These are phyloP conservation scores for Podosphaera xanthii DNA, from an alignment of 2,329 filamentous ascomycete species.

Conservation along the genomic window DNA sequence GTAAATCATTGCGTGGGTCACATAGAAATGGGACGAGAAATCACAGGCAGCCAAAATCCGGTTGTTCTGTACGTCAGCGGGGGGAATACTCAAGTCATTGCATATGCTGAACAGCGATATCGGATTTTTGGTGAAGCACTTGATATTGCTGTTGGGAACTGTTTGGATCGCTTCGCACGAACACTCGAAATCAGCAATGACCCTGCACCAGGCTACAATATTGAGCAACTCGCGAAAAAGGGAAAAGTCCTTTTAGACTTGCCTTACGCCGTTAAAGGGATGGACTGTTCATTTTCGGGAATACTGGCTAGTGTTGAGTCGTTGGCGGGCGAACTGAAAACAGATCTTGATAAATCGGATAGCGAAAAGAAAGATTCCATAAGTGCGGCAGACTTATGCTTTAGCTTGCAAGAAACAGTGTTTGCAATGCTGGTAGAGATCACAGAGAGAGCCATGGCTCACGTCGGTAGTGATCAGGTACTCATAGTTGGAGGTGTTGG, in stretches of 20 bases:
- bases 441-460: slow-evolving; percentile 93
- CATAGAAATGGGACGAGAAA: slow-evolving; percentile 92
- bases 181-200: slow-evolving; percentile 85
- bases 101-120: slow-evolving; percentile 83
- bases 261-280: slow-evolving; percentile 91
- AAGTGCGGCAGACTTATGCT: slow-evolving; percentile 72
- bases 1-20: slow-evolving; percentile 98
- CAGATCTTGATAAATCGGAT: slow-evolving; percentile 21
- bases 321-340: slow-evolving; percentile 45
- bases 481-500: slow-evolving; percentile 90
- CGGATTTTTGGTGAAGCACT: slow-evolving; percentile 95
- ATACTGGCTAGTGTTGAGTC: slow-evolving; percentile 69
- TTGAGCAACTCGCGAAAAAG: slow-evolving; percentile 75
- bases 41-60: slow-evolving; percentile 75
- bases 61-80: slow-evolving; percentile 91
- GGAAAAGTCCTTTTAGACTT: slow-evolving; percentile 55
- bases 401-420: slow-evolving; percentile 84
- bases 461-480: slow-evolving; percentile 77
- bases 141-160: slow-evolving; percentile 95
- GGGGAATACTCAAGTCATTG: slow-evolving; percentile 94
- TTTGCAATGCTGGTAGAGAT: slow-evolving; percentile 97
- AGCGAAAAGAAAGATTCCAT: slow-evolving; percentile 32
- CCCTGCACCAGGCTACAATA: slow-evolving; percentile 91
- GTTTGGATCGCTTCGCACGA: slow-evolving; percentile 82
- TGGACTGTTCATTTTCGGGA: slow-evolving; percentile 93